Conservation (phyloP, 2,329 filamentous ascomycete species). For the Colletotrichum cuscutae region DNA sequence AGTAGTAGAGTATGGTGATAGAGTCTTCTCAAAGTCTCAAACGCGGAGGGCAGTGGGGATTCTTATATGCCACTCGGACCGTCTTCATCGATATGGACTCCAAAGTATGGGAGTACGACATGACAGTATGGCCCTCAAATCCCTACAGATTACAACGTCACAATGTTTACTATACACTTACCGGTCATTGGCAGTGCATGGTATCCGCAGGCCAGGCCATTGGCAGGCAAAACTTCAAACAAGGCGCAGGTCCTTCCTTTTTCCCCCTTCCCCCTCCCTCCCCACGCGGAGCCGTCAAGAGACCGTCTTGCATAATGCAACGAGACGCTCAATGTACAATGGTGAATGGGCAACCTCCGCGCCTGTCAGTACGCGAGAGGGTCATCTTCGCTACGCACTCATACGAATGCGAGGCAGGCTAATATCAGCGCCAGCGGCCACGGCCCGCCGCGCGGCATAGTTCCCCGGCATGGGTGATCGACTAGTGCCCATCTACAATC, state of each 20-base stretch:
- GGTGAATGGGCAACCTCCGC: background rate
- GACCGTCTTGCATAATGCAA: slow-evolving; percentile 7
- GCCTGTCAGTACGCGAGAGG: background rate
- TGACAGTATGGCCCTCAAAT: background rate
- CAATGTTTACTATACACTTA: background rate
- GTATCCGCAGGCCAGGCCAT: background rate
- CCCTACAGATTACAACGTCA: slow-evolving; percentile 5
- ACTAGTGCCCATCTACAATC: background rate
- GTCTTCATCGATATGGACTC: background rate
- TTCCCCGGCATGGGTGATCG: background rate
- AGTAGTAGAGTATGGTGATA: background rate
- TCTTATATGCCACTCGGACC: background rate
- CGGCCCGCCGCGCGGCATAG: slow-evolving; percentile 12
- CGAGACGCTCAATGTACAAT: background rate
- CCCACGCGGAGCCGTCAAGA: background rate
- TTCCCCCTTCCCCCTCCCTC: background rate
- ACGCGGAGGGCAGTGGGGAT: background rate
- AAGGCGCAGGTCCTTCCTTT: background rate
- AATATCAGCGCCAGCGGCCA: background rate
- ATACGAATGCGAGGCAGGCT: background rate
- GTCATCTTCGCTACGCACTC: background rate
- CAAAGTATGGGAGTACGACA: background rate
- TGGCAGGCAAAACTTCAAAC: background rate
- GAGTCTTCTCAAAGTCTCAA: background rate
- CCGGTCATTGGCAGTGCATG: background rate